These are phyloP conservation scores for Colletotrichum australisinense DNA, from an alignment of 2,329 filamentous ascomycete genomes.

Conservation along the genomic window DNA sequence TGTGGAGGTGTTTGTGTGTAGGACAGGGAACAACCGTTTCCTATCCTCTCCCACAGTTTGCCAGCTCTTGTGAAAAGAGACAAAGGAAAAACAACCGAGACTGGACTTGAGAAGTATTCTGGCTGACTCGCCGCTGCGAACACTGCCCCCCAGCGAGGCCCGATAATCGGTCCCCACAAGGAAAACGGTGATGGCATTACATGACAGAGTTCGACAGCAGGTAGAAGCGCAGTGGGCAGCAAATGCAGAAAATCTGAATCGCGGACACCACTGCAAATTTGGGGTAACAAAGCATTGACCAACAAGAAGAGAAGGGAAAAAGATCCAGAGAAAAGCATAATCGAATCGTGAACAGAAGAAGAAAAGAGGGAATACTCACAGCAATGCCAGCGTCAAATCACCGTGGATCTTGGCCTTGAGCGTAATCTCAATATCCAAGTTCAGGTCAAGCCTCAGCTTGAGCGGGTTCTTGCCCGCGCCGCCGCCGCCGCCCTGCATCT, in stretches of 20 bases:
- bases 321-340: not conserved
- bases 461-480: slow-evolving; percentile 39
- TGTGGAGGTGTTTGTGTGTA: not conserved
- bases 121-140: slow-evolving; percentile 4
- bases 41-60: not conserved
- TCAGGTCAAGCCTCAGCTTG: slow-evolving; percentile 61
- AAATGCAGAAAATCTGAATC: slow-evolving; percentile 9
- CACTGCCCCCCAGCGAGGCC: not conserved
- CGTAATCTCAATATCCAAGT: slow-evolving; percentile 86
- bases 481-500: slow-evolving; percentile 41
- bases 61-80: not conserved
- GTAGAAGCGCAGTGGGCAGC: slow-evolving; percentile 9
- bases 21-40: not conserved
- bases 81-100: not conserved
- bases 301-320: not conserved
- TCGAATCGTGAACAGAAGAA: no score
- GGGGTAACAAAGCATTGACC: not conserved
- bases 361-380: slow-evolving; percentile 57
- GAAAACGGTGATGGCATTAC: not conserved
- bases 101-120: not conserved
- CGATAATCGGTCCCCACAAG: not conserved
- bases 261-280: not conserved
- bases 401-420: slow-evolving; percentile 88
- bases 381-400: slow-evolving; percentile 81
- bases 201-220: not conserved